Base-by-base conservation (phyloP, 768 basidiomycete genomes). In the Leccinum disarticulatum region DNA sequence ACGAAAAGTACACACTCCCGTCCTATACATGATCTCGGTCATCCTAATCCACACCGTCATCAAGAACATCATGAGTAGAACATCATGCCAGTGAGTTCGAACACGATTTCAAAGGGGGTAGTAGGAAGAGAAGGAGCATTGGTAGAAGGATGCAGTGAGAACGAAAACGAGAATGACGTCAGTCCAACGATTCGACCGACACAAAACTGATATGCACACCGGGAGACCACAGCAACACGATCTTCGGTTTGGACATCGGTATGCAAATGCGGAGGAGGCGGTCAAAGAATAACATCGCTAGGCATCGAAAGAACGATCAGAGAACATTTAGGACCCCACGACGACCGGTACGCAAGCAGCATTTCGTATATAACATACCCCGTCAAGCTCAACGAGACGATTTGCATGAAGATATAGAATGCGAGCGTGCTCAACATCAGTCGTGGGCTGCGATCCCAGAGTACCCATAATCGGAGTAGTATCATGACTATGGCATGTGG, bases 381-480 rank as follows among this genome's bases (percentile, higher is more conserved):
- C 2, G 64, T 62, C 7, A 63, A 64, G 3, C 62, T 50, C 10
- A 75, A 33, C 30, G 68, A 50, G 1, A 64, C 51, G 3, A 69
- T 54, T 35, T 77, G 76, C 0, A 74, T 73, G 5, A 67, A 8
- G n/a, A 74, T 17, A 28, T 71, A 78, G 33, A 72, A 62, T 13
- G 43, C 17, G 3, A 78, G 55, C 1, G 73, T 77, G 47, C 36
- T 56, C 19, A 70, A 22, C 41, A 78, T 66, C 22, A 78, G 49
- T 5, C 59, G 60, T n/a, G 63, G 68, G 1, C 30, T 38, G 9
- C 70, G 68, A 41, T 68, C 69, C 66, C 77, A 78, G 5, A 77
- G 61, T 22, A 74, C 62, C 78, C 78, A 25, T 25, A 25, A 3
- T n/a, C n/a, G n/a, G n/a, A 79, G 64, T 31, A 79, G 62, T 9